Conservation (phyloP, 2,329 filamentous ascomycete genomes). For the Botrytis elliptica region DNA sequence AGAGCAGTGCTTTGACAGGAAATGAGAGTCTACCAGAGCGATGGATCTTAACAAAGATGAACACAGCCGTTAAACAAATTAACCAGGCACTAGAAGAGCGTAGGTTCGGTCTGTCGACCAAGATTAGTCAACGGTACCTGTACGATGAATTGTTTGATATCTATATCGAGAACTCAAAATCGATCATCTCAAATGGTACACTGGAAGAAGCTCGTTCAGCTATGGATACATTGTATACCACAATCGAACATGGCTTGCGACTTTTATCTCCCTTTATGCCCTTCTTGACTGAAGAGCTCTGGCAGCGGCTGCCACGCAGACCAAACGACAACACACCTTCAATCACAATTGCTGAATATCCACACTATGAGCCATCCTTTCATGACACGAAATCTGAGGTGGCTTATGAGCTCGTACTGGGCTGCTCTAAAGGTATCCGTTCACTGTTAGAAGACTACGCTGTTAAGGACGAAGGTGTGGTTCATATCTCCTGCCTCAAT, state of each 20-base stretch:
- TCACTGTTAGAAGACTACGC: neutral
- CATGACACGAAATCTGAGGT: neutral
- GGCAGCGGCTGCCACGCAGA: neutral
- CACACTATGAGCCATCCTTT: neutral
- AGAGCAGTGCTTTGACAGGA: neutral
- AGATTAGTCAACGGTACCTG: neutral
- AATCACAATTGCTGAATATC: neutral
- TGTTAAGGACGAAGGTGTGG: neutral
- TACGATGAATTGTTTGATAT: neutral
- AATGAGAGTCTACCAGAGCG: neutral
- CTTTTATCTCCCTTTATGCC: neutral
- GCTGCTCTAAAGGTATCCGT: neutral
- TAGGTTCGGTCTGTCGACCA: neutral
- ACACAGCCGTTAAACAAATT: neutral
- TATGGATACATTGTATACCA: neutral
- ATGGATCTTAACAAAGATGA: neutral
- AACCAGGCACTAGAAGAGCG: neutral
- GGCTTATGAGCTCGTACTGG: neutral
- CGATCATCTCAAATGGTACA: neutral
- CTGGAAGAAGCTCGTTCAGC: neutral
- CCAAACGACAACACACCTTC: neutral
- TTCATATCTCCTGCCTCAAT: constrained; percentile 1
- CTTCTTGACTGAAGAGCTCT: neutral
- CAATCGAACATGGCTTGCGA: neutral
- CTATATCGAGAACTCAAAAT: neutral